Conservation (phyloP, 306 rosid species). For the Trifolium dubium region DNA sequence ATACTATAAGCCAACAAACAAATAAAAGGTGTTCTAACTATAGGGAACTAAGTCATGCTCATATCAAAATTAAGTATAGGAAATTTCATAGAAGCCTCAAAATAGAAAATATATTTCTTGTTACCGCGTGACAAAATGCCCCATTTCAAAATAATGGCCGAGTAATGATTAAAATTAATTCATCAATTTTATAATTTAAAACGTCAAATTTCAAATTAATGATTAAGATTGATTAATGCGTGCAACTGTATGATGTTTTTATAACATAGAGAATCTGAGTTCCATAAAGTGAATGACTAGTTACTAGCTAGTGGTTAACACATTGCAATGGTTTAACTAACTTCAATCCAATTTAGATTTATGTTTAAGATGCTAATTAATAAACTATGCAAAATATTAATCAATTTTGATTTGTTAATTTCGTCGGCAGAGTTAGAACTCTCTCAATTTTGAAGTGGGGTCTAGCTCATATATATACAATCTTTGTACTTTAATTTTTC, state of each 20-base stretch:
- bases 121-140: background rate
- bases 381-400: background rate
- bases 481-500: slow-evolving; percentile 38
- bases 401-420: slow-evolving; percentile 31
- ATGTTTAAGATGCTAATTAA: background rate
- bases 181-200: no score
- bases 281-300: background rate
- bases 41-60: slow-evolving; percentile 21
- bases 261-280: no score
- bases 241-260: no score
- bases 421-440: slow-evolving; percentile 50
- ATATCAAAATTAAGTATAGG: background rate
- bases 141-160: no score
- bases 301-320: background rate
- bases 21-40: background rate
- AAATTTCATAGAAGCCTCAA: background rate
- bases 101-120: background rate
- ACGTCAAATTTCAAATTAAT: no score
- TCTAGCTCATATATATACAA: slow-evolving; percentile 27
- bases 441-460: slow-evolving; percentile 38
- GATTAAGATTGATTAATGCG: no score
- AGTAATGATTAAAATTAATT: no score
- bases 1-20: slow-evolving; percentile 9
- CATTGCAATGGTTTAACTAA: slow-evolving; percentile 32
- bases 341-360: background rate